phyloP scores from a whole-genome alignment of 2,329 filamentous ascomycete genomes.

The Xylaria sp. region DNA sequence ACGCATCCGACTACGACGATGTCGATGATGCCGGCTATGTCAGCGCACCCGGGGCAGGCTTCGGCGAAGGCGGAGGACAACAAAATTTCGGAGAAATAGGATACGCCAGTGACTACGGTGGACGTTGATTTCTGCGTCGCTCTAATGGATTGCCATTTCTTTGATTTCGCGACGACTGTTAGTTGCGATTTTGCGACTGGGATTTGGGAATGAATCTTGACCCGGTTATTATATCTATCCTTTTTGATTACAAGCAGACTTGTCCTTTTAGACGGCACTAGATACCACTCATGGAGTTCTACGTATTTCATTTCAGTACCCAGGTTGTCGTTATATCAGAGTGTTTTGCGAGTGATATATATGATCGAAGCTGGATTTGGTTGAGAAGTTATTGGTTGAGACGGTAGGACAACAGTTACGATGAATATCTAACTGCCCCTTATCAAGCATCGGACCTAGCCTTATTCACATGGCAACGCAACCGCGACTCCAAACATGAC shows the following conservation, averaged over 20 bases:
- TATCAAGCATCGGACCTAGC: too few relatives aligned
- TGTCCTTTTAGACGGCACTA: slow-evolving; percentile 27
- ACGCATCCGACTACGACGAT: slow-evolving; percentile 72
- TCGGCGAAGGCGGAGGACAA: slow-evolving; percentile 50
- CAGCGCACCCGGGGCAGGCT: slow-evolving; percentile 56
- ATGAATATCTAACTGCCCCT: too few relatives aligned
- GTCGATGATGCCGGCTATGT: slow-evolving; percentile 66
- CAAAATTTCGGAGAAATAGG: slow-evolving; percentile 52
- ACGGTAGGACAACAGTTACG: too few relatives aligned
- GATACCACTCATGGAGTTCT: slow-evolving; percentile 31
- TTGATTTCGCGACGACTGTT: slow-evolving; percentile 4
- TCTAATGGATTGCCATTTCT: not conserved
- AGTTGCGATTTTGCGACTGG: slow-evolving; percentile 8
- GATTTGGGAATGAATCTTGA: slow-evolving; percentile 3
- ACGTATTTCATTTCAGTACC: slow-evolving; percentile 4
- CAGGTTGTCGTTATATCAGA: not conserved
- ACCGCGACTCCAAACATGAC: too few relatives aligned
- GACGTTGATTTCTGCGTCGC: slow-evolving; percentile 30
- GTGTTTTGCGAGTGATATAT: not conserved
- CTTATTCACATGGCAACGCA: too few relatives aligned
- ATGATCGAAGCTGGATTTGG: not conserved
- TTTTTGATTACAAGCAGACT: slow-evolving; percentile 7
- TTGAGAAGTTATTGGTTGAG: too few relatives aligned
- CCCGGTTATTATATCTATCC: not conserved
- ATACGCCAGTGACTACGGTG: slow-evolving; percentile 50